These are phyloP conservation scores for Zalerion maritima DNA, from an alignment of 495 filamentous ascomycete genomes.

Conservation along the genomic window DNA sequence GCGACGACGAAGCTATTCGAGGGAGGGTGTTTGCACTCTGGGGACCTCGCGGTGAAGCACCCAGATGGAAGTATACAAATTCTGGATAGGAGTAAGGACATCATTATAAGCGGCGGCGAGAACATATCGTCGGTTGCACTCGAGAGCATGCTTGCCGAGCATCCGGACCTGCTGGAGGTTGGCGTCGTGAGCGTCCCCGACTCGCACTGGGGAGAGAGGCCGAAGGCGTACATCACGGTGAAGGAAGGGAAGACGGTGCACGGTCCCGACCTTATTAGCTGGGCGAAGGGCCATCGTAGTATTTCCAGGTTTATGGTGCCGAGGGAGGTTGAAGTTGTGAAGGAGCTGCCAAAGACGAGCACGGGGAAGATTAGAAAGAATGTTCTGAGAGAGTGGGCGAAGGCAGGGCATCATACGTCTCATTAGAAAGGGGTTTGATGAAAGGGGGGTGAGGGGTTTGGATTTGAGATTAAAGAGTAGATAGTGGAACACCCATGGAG, in stretches of 20 bases:
- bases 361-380: constrained; percentile 97
- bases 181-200: constrained; percentile 84
- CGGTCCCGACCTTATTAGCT: constrained; percentile 63
- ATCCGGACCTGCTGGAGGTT: constrained; percentile 79
- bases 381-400: constrained; percentile 75
- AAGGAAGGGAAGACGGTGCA: constrained; percentile 43
- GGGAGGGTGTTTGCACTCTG: constrained; percentile 76
- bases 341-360: constrained; percentile 86
- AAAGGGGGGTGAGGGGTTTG: no score
- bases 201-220: constrained; percentile 84
- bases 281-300: constrained; percentile 62
- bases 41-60: constrained; percentile 87
- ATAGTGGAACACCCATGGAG: no score
- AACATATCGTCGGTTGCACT: constrained; percentile 92
- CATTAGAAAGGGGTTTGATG: no score
- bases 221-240: constrained; percentile 84
- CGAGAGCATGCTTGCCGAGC: constrained; percentile 80
- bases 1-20: constrained; percentile 80
- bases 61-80: constrained; percentile 83
- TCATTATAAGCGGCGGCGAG: constrained; percentile 95
- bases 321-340: constrained; percentile 76
- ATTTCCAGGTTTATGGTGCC: constrained; percentile 96
- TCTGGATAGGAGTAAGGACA: constrained; percentile 87
- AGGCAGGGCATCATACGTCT: constrained; percentile 24
- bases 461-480: no score